Conservation (phyloP, 306 rosid species). For the Prunus persica region DNA sequence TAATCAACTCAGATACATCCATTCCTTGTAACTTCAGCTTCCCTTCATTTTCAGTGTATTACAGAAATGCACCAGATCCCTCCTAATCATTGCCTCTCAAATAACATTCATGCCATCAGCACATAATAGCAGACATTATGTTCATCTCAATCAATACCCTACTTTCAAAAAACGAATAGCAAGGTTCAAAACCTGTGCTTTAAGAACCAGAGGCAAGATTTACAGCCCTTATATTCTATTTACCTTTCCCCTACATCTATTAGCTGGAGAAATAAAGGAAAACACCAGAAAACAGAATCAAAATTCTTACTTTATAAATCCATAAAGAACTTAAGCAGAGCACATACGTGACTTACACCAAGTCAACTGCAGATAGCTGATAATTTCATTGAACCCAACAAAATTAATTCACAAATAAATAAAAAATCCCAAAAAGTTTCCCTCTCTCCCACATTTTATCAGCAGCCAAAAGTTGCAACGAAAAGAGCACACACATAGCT, state of each 20-base stretch:
- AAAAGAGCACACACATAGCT: background rate
- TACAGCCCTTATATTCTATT: background rate
- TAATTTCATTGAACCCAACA: background rate
- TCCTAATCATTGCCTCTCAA: background rate
- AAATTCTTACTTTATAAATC: background rate
- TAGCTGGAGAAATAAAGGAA: background rate
- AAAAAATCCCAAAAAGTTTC: background rate
- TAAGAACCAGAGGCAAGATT: background rate
- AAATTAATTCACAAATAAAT: background rate
- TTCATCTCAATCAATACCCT: constrained; percentile 1
- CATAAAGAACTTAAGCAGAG: background rate
- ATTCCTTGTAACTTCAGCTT: background rate
- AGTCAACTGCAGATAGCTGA: background rate
- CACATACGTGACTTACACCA: background rate
- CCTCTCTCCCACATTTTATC: constrained; percentile 9
- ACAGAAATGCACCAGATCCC: background rate
- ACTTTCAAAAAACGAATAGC: background rate
- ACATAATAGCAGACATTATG: background rate
- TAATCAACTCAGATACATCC: background rate
- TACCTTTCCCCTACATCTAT: background rate
- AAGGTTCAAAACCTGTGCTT: background rate
- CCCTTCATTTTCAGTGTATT: background rate
- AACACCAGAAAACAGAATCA: background rate
- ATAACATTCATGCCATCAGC: background rate
- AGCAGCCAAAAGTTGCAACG: background rate